Percentiles rank a stretch among this genome's conserved stretches.
Conservation (phyloP, 169 alveolate species). For the Cryptosporidium sp. region DNA sequence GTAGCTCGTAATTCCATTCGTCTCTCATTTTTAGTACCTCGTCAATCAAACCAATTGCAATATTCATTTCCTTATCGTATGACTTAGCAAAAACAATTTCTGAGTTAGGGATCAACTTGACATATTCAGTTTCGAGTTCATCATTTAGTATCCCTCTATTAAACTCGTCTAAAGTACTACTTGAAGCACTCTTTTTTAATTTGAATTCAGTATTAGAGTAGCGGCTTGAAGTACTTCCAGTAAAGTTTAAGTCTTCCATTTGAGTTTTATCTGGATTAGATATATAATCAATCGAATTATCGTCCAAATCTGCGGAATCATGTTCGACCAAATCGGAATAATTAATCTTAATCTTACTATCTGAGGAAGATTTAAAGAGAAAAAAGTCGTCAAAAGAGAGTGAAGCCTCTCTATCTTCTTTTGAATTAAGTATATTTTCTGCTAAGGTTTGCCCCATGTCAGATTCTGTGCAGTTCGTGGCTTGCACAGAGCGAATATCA, state of each 20-base stretch:
- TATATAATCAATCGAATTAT: constrained; percentile 1
- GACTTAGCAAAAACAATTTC: constrained; percentile 27
- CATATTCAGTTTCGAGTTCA: constrained; percentile 36
- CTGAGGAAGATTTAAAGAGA: neutral
- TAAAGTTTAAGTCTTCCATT: neutral
- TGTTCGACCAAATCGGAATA: neutral
- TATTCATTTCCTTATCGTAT: constrained; percentile 52
- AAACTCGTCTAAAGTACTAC: constrained; percentile 15
- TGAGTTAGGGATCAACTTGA: constrained; percentile 44
- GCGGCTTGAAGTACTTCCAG: constrained; percentile 4
- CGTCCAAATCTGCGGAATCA: constrained; percentile 13
- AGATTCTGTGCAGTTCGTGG: neutral
- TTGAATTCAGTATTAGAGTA: neutral
- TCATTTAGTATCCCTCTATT: neutral
- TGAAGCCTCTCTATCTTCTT: neutral
- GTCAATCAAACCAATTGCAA: constrained; percentile 46
- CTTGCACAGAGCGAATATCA: neutral
- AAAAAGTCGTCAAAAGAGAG: constrained; percentile 3
- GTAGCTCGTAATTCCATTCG: constrained; percentile 51
- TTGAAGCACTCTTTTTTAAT: constrained; percentile 13
- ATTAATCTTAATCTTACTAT: neutral
- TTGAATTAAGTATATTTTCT: constrained; percentile 3
- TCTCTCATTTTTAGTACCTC: constrained; percentile 72
- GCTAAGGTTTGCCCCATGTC: neutral
- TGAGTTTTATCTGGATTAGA: constrained; percentile 7